Conservation (phyloP, 2,329 filamentous ascomycete species). For the Cytospora mali region DNA sequence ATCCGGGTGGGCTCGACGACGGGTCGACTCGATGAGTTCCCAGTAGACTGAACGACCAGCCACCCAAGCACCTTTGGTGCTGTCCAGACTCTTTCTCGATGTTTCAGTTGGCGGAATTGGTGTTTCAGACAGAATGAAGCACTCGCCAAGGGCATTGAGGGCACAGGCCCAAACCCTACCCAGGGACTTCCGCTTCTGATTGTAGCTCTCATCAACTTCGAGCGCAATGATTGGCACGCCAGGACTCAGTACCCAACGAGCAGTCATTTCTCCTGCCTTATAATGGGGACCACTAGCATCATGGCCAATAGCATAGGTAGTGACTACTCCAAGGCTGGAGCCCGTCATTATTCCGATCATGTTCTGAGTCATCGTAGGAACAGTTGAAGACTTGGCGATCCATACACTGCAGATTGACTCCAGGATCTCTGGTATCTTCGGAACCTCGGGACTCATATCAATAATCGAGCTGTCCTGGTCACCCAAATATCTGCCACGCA, state of each 20-base stretch:
- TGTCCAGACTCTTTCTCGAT: constrained; percentile 51
- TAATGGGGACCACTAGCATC: constrained; percentile 63
- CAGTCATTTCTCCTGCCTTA: constrained; percentile 76
- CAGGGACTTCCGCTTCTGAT: constrained; percentile 65
- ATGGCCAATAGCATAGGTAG: constrained; percentile 74
- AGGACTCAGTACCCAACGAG: constrained; percentile 87
- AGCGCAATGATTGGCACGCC: constrained; percentile 89
- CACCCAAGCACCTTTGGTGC: constrained; percentile 73
- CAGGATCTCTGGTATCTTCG: constrained; percentile 68
- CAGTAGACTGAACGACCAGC: constrained; percentile 79
- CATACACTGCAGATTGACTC: constrained; percentile 81
- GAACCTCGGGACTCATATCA: constrained; percentile 72
- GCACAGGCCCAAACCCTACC: constrained; percentile 86
- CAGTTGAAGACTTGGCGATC: constrained; percentile 80
- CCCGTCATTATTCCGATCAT: constrained; percentile 82
- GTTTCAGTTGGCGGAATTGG: constrained; percentile 59
- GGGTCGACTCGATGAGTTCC: constrained; percentile 77
- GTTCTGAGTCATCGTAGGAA: constrained; percentile 73
- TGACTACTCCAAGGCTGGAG: constrained; percentile 80
- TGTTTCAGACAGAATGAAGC: constrained; percentile 79
- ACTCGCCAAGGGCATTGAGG: constrained; percentile 90
- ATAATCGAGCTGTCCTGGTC: constrained; percentile 58
- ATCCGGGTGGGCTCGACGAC: constrained; percentile 71
- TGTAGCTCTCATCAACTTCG: constrained; percentile 82
- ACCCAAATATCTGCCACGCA: constrained; percentile 74